Base-by-base conservation (phyloP, 139 green algal species). In the Raphidocelis subcapitata region DNA sequence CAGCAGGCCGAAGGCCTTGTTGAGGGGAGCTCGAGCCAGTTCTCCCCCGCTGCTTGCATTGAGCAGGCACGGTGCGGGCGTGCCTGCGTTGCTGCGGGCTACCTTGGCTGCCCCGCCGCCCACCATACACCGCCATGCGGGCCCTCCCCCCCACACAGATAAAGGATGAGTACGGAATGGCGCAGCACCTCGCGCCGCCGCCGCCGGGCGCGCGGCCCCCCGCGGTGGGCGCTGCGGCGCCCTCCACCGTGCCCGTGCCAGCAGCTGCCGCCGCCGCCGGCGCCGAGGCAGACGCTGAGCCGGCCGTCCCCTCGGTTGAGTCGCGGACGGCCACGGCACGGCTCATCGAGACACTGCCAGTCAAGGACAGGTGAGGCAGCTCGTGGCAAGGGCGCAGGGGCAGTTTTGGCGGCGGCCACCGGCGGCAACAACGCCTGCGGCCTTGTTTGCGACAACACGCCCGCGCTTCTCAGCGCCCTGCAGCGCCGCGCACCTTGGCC, bases 301-400 rank as follows among this genome's bases (percentile, higher is more conserved):
- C 63, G 0, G 36, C 5, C 3, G 74, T 46, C 1, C 62, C 79
- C 14, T 71, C 67, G 52, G 75, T 72, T 2, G 81, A 83, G 54
- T 88, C 81, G 14, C 77, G 67, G n/a, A 90, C 77, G 41, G 56
- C 60, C 4, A 79, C 85, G 0, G 79, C 89, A n/a, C 90, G 89
- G 71, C 64, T 96, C 1, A 93, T 96, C 21, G 87, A 96, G 37
- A 79, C 52, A 20, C 87, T 96, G 10, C 84, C 76, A 16, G 60
- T 59, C 31, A 12, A 59, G 28, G 55, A 70, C 21, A 76, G 51
- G 67, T 81, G 66, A 65, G 75, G n/a, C 15, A 5, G 59, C 59
- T 65, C 18, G 29, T 28, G 52, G 4, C 20, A 59, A 8, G 52
- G 52, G 52, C 8, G 20, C 24, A 8, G 52, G 12, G 12, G 52